Evolutionary conservation across 352 stramenopile species (phyloP).

Genomic region (Globisporangium orthogonon): DNA sequence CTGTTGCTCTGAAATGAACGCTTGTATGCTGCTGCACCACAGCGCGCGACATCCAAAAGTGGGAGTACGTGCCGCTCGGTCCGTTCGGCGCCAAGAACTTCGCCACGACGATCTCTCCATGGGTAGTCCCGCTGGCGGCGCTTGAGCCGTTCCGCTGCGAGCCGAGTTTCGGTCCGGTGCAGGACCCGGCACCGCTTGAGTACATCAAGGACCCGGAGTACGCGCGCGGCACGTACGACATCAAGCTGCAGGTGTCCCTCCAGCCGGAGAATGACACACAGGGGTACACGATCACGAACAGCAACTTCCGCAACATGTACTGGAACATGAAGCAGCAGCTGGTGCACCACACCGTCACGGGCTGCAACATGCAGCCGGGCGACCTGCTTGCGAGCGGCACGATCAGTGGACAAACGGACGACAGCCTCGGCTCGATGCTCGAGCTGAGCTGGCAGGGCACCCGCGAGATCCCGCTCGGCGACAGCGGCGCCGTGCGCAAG

Average conservation of each 20-base stretch:
- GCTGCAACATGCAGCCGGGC: constrained; percentile 94
- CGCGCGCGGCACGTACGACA: constrained; percentile 80
- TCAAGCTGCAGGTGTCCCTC: constrained; percentile 77
- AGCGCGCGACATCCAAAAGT: constrained; percentile 92
- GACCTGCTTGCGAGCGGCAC: constrained; percentile 94
- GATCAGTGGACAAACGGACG: constrained; percentile 88
- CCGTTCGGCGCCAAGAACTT: constrained; percentile 98
- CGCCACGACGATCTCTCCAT: constrained; percentile 94
- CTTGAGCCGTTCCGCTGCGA: constrained; percentile 91
- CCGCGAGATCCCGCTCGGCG: constrained; percentile 64
- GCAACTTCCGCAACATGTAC: constrained; percentile 96
- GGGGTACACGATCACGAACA: constrained; percentile 78
- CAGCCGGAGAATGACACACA: constrained; percentile 51
- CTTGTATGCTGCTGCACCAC: background rate
- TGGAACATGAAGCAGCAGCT: constrained; percentile 97
- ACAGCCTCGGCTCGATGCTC: constrained; percentile 92
- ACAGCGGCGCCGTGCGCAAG: constrained; percentile 78
- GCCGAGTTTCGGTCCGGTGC: constrained; percentile 87
- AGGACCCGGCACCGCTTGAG: constrained; percentile 84
- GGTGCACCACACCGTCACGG: constrained; percentile 95
- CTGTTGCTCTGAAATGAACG: background rate
- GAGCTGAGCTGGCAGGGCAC: constrained; percentile 95
- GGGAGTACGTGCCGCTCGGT: constrained; percentile 96
- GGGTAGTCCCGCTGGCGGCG: constrained; percentile 93
- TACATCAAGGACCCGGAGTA: constrained; percentile 94